Percentiles rank a stretch among this genome's conserved stretches.
These are phyloP conservation scores for Stagonosporopsis cucurbitacearum DNA, from an alignment of 2,329 filamentous ascomycete species.

Conservation along the genomic window DNA sequence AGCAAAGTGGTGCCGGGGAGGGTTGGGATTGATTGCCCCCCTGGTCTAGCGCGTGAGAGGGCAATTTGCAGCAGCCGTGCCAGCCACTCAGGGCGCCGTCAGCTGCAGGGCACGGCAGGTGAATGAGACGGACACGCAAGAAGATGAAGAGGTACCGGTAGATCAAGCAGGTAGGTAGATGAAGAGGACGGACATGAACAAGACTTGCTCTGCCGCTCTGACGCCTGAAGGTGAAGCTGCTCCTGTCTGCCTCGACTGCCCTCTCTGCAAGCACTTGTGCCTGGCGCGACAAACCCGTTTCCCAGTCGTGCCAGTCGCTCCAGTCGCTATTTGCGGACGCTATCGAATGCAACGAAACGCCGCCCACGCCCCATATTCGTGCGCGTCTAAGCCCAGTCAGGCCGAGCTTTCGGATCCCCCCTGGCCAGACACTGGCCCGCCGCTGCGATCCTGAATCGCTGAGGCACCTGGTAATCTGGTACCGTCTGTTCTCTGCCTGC, in stretches of 20 bases:
- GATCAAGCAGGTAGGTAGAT: too few species aligned
- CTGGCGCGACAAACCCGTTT: slow-evolving; percentile 12
- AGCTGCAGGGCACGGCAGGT: slow-evolving; percentile 4
- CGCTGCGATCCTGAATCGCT: slow-evolving; percentile 18
- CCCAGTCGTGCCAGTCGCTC: too few species aligned
- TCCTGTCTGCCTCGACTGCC: too few species aligned
- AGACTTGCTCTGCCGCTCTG: background rate
- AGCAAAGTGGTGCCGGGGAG: slow-evolving; percentile 3
- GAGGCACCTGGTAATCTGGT: background rate
- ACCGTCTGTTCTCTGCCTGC: slow-evolving; percentile 14
- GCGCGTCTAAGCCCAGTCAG: slow-evolving; percentile 3
- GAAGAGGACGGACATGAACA: background rate
- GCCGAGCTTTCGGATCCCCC: slow-evolving; percentile 12
- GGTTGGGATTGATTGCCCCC: slow-evolving; percentile 7
- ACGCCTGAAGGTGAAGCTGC: background rate
- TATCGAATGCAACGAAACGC: slow-evolving; percentile 21
- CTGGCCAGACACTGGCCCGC: slow-evolving; percentile 18
- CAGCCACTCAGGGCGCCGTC: slow-evolving; percentile 5
- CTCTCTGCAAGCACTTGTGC: background rate
- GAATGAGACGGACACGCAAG: too few species aligned
- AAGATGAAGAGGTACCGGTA: too few species aligned
- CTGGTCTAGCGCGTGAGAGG: slow-evolving; percentile 14
- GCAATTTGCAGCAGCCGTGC: slow-evolving; percentile 10
- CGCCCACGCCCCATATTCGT: slow-evolving; percentile 1
- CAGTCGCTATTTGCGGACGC: slow-evolving; percentile 10